These are phyloP conservation scores for Warburgia ugandensis DNA, from an alignment of 164 flowering plant genomes.

Conservation along the genomic window DNA sequence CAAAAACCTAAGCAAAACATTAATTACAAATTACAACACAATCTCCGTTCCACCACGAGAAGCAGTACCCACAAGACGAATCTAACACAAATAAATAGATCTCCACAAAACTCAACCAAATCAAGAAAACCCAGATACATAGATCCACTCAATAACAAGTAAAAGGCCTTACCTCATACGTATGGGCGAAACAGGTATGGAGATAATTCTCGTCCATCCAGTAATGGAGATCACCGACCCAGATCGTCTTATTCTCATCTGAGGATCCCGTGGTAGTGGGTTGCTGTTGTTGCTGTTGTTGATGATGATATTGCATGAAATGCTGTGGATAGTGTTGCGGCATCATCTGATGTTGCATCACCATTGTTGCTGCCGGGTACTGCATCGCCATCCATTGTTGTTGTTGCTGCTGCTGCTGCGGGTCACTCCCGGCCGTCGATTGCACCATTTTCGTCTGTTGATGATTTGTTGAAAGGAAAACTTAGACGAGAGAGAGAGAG, in stretches of 20 bases:
- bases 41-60: no score
- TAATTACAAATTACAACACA: no score
- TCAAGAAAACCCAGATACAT: background rate
- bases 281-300: slow-evolving; percentile 26
- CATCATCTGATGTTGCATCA: slow-evolving; percentile 69
- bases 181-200: slow-evolving; percentile 55
- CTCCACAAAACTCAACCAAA: background rate
- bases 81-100: no score
- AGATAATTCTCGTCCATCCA: slow-evolving; percentile 97
- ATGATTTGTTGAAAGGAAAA: no score
- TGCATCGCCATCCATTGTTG: slow-evolving; percentile 64
- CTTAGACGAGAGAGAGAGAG: no score
- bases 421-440: slow-evolving; percentile 36
- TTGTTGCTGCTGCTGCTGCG: slow-evolving; percentile 14
- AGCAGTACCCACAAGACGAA: no score
- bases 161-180: slow-evolving; percentile 53
- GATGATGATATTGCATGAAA: slow-evolving; percentile 42
- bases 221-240: slow-evolving; percentile 81
- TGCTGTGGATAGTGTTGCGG: slow-evolving; percentile 53
- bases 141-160: no score
- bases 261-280: slow-evolving; percentile 24
- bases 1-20: no score
- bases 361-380: slow-evolving; percentile 66
- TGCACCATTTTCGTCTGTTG: slow-evolving; percentile 34
- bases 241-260: slow-evolving; percentile 66